Evolutionary conservation across 768 basidiomycete genomes (phyloP), one percentile per base, ranked within the genome.

Genomic region (Hebeloma cylindrosporum): DNA sequence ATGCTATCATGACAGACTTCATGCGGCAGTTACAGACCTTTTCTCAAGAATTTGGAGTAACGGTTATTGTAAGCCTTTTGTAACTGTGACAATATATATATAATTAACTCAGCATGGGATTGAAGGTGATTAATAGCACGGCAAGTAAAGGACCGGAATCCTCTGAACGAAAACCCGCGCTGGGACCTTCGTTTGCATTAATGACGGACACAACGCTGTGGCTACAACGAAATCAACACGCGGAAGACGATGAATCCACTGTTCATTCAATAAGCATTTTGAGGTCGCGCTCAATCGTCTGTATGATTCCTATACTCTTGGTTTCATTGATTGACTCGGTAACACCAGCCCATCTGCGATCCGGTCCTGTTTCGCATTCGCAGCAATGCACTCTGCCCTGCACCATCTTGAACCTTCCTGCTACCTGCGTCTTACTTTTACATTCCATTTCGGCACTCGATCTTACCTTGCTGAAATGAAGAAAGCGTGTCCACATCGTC

Each of bases 171-270:
- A 88, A 85, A 55, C 86, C 87, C 4, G 84, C 85, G 1, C 69
- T 91, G 10, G 88, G 88, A 0, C 81, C 87, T 1, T 83, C 86
- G 1, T 91, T 90, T 48, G 69, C 82, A 5, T 85, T 78, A 60
- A 63, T 88, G 60, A 77, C 80, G 2, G 88, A 90, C 54, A 79
- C 77, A 11, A 85, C 83, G 0, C 52, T 91, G n/a, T 90, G 87
- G 87, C 67, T 88, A 7, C 69, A 75, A 7, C 63, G 53, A 23
- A 53, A 50, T 33, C 40, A 44, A 14, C 38, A 36, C 8, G 17
- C 8, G 13, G 22, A 36, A 14, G 13, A 21, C 18, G 30, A 42
- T 21, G 43, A 54, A 23, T n/a, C 40, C 30, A 35, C 33, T 4
- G 14, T 29, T 7, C 43, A 54, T 27, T 41, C 42, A 20, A 33